Evolutionary conservation across 2,329 filamentous ascomycete genomes (phyloP).

Genomic region (Graphilbum fragrans): DNA sequence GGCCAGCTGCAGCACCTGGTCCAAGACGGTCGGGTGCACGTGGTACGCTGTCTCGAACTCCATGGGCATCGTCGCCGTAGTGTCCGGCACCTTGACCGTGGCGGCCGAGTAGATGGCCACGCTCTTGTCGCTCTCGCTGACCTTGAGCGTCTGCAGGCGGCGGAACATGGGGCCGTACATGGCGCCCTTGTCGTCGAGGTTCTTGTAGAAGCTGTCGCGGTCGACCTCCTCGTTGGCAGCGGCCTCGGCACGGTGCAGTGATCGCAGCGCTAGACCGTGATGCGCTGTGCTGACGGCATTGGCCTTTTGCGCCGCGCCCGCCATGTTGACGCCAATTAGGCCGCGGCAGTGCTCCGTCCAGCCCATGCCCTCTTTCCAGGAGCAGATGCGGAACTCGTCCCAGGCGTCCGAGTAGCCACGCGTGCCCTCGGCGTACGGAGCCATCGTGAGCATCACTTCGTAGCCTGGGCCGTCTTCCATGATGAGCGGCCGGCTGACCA

Average conservation of each 20-base stretch:
- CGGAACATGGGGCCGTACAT: constrained; percentile 40
- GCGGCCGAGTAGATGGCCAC: too few species aligned
- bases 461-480: too few species aligned
- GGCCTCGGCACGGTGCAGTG: too few species aligned
- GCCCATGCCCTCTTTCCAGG: constrained; percentile 34
- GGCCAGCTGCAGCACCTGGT: constrained; percentile 28
- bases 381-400: constrained; percentile 45
- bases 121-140: constrained; percentile 19
- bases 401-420: too few species aligned
- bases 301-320: constrained; percentile 23
- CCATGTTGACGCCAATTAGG: constrained; percentile 25
- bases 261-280: too few species aligned
- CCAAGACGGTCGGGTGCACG: constrained; percentile 26
- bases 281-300: constrained; percentile 17
- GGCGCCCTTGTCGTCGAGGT: constrained; percentile 31
- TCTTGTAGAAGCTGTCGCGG: constrained; percentile 29
- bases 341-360: constrained; percentile 49
- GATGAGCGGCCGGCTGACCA: constrained; percentile 20
- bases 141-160: constrained; percentile 31
- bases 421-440: too few species aligned
- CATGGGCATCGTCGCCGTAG: constrained; percentile 26
- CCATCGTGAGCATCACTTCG: too few species aligned
- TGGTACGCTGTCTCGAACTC: constrained; percentile 19
- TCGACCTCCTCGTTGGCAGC: too few species aligned
- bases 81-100: constrained; percentile 21